These are phyloP conservation scores for Debaryomyces sp. DNA, from an alignment of 1,139 yeast species.

Conservation along the genomic window DNA sequence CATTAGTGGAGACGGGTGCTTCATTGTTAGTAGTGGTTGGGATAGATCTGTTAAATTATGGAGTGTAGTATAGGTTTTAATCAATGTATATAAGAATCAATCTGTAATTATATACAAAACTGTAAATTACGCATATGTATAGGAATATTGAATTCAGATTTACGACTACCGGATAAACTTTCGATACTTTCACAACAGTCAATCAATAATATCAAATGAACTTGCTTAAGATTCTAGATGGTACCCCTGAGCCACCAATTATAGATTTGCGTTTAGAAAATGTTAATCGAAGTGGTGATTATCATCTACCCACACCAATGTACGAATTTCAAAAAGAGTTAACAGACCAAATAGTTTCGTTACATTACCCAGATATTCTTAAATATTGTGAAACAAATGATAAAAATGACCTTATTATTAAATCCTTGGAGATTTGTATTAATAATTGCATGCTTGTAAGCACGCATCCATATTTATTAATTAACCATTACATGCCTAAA, in stretches of 20 bases:
- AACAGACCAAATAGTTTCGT: conserved; percentile 89
- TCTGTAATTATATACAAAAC: conserved; percentile 1
- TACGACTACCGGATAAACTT: background rate
- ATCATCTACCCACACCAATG: conserved; percentile 83
- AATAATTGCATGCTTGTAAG: conserved; percentile 77
- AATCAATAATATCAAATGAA: conserved; percentile 52
- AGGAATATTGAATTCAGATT: background rate
- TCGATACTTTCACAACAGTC: background rate
- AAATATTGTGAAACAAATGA: conserved; percentile 77
- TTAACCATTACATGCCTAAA: conserved; percentile 86
- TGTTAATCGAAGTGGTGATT: conserved; percentile 61
- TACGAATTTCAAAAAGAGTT: conserved; percentile 86
- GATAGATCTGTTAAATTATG: conserved; percentile 75
- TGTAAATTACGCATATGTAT: background rate
- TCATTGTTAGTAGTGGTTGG: conserved; percentile 76
- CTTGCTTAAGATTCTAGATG: conserved; percentile 72
- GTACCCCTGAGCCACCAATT: conserved; percentile 83
- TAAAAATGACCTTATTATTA: conserved; percentile 59
- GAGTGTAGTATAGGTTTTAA: conserved; percentile 21
- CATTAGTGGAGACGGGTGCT: conserved; percentile 41
- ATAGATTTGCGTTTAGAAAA: conserved; percentile 52
- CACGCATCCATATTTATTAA: conserved; percentile 85
- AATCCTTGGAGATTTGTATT: conserved; percentile 72
- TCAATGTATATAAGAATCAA: background rate
- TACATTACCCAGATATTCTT: conserved; percentile 88